These are phyloP conservation scores for Ambrosia artemisiifolia DNA, from an alignment of 129 eudicot species.

Conservation along the genomic window DNA sequence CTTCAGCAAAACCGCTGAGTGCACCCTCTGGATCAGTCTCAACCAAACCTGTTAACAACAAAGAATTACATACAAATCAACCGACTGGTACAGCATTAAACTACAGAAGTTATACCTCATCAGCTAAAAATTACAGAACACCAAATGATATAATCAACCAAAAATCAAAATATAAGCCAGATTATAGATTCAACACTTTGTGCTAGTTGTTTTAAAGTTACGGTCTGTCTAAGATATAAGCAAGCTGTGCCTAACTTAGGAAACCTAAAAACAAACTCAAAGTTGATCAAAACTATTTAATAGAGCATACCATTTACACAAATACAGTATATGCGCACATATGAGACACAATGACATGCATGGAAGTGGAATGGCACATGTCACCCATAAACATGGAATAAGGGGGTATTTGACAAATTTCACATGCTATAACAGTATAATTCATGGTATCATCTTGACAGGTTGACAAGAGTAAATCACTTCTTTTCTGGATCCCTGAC, in stretches of 20 bases:
- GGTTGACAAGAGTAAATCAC: no score
- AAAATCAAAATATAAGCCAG: background rate
- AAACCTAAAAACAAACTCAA: background rate
- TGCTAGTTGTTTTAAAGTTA: background rate
- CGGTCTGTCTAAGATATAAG: background rate
- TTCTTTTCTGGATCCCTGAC: no score
- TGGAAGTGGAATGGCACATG: background rate
- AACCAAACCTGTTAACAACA: conserved; percentile 62
- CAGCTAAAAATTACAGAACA: background rate
- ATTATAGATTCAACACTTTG: background rate
- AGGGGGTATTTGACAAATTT: background rate
- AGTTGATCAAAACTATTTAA: background rate
- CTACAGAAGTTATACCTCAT: background rate
- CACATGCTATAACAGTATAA: background rate
- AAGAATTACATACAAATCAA: conserved; percentile 9
- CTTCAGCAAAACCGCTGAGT: conserved; percentile 93
- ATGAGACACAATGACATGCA: background rate
- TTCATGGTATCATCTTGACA: no score
- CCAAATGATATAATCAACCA: conserved; percentile 8
- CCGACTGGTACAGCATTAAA: background rate
- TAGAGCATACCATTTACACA: background rate
- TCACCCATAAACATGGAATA: background rate
- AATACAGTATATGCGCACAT: background rate
- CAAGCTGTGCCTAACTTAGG: background rate
- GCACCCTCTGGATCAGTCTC: conserved; percentile 98